These are phyloP conservation scores for Daldinia sp. DNA, from an alignment of 2,329 filamentous ascomycete genomes.

Conservation along the genomic window DNA sequence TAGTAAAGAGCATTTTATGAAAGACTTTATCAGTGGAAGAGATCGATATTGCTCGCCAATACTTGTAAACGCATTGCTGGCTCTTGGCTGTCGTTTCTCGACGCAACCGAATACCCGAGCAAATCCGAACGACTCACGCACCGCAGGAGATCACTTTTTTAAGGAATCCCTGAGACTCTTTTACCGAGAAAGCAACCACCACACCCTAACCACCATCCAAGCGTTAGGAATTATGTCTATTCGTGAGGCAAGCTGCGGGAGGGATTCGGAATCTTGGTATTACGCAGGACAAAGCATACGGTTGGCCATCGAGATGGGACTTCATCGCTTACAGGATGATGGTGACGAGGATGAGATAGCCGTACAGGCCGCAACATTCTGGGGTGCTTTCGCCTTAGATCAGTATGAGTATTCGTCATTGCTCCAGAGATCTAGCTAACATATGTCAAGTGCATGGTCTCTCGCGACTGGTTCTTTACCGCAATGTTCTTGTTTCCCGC, in stretches of 20 bases:
- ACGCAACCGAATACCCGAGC: constrained; percentile 69
- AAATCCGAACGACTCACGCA: constrained; percentile 67
- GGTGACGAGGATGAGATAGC: constrained; percentile 64
- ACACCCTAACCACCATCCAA: constrained; percentile 75
- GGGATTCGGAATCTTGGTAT: constrained; percentile 77
- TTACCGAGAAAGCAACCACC: constrained; percentile 63
- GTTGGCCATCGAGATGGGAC: constrained; percentile 74
- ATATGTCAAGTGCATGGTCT: constrained; percentile 65
- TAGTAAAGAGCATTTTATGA: constrained; percentile 74
- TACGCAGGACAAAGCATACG: constrained; percentile 77
- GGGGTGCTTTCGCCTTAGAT: constrained; percentile 69
- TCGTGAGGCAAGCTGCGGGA: constrained; percentile 74
- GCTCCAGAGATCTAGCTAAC: constrained; percentile 35
- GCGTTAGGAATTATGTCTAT: constrained; percentile 80
- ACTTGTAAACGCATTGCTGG: constrained; percentile 70
- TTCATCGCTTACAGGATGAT: constrained; percentile 64
- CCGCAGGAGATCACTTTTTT: constrained; percentile 78
- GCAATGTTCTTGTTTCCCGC: constrained; percentile 65
- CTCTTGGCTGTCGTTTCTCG: constrained; percentile 74
- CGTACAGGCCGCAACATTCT: constrained; percentile 67
- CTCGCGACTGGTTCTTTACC: constrained; percentile 69
- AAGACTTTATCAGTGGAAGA: constrained; percentile 68
- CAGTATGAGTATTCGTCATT: constrained; percentile 63
- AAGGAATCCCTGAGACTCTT: constrained; percentile 71
- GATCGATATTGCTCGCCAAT: constrained; percentile 73